phyloP scores from a whole-genome alignment of 345 rosid species.

The Chamaenerion angustifolium region DNA sequence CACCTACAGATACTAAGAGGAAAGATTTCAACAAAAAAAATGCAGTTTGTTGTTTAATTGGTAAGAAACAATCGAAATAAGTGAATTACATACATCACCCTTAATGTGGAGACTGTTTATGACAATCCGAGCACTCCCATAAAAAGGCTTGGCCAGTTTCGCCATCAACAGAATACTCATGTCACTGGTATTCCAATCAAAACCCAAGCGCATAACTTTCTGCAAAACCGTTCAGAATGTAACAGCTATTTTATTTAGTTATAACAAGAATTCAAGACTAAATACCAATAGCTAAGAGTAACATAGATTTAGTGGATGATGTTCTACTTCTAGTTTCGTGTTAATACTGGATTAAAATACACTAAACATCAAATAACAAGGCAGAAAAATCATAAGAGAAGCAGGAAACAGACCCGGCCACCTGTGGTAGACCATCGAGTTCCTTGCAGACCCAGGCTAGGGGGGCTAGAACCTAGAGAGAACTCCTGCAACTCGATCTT shows the following conservation, averaged over 20 bases:
- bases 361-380: background rate
- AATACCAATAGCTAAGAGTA: too few species aligned
- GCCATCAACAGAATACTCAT: slow-evolving; percentile 77
- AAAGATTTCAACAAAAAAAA: background rate
- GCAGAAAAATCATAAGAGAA: background rate
- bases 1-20: background rate
- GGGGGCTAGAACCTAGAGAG: slow-evolving; percentile 70
- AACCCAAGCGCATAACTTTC: slow-evolving; percentile 63
- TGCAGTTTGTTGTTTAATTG: background rate
- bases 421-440: slow-evolving; percentile 67
- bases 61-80: background rate
- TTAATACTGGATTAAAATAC: too few species aligned
- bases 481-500: slow-evolving; percentile 66
- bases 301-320: too few species aligned
- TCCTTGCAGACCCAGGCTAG: slow-evolving; percentile 71
- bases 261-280: background rate
- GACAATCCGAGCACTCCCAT: slow-evolving; percentile 78
- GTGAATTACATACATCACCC: slow-evolving; percentile 66
- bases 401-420: slow-evolving; percentile 54
- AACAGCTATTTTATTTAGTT: background rate
- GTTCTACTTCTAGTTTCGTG: too few species aligned
- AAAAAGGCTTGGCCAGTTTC: slow-evolving; percentile 73
- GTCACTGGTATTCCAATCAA: slow-evolving; percentile 78
- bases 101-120: slow-evolving; percentile 83
- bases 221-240: slow-evolving; percentile 19